These are phyloP conservation scores for Acanthamoeba lenticulata DNA, from an alignment of 208 protist genomes.

Conservation along the genomic window DNA sequence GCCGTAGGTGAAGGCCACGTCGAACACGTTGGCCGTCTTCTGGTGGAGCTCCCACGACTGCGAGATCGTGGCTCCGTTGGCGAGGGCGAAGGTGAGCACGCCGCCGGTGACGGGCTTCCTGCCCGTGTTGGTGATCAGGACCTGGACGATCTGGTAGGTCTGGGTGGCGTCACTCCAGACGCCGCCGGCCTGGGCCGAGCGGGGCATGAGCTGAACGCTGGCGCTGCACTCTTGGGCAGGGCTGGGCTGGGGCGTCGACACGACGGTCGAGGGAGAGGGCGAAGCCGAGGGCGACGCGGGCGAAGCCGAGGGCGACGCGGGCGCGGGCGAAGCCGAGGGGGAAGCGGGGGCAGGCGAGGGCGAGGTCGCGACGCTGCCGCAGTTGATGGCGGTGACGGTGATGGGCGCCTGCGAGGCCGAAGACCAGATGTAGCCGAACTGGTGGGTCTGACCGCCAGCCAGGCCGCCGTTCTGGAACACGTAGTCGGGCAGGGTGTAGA, in stretches of 20 bases:
- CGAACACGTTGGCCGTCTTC: too few relatives aligned
- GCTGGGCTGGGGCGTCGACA: not conserved
- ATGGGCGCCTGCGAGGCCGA: not conserved
- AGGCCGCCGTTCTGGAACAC: not conserved
- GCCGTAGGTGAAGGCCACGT: too few relatives aligned
- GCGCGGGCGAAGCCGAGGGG: not conserved
- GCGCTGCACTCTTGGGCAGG: not conserved
- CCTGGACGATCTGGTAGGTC: not conserved
- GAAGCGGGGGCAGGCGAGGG: not conserved
- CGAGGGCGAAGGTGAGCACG: not conserved
- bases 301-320: not conserved
- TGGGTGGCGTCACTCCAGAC: not conserved
- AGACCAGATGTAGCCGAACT: not conserved
- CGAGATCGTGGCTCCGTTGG: not conserved
- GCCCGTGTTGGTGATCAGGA: not conserved
- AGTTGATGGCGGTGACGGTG: not conserved
- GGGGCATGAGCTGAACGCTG: not conserved
- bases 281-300: not conserved
- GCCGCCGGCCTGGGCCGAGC: not conserved
- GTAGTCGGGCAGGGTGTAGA: not conserved
- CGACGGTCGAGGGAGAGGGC: not conserved
- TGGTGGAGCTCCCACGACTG: not conserved
- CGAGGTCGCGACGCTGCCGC: not conserved
- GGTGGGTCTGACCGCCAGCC: not conserved
- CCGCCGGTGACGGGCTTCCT: not conserved